These are phyloP conservation scores for Aspergillus melleus DNA, from an alignment of 2,329 filamentous ascomycete species.

Conservation along the genomic window DNA sequence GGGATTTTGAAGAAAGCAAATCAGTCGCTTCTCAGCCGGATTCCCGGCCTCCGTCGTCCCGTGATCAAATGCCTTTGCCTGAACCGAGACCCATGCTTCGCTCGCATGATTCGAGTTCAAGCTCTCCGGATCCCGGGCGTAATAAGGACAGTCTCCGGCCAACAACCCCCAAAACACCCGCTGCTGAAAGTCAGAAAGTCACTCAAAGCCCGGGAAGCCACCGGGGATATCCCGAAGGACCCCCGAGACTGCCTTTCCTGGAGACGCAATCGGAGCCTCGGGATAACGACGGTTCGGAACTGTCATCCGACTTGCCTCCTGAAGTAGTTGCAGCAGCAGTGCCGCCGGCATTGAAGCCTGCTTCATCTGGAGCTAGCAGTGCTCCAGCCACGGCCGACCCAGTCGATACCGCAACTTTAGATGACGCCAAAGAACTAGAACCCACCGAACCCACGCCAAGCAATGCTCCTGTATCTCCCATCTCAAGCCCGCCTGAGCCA, in stretches of 20 bases:
- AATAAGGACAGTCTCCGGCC: slow-evolving; percentile 31
- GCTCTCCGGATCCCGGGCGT: slow-evolving; percentile 19
- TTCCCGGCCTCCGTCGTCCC: slow-evolving; percentile 27
- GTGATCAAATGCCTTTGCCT: slow-evolving; percentile 24
- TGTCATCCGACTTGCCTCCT: slow-evolving; percentile 15
- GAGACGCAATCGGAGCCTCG: slow-evolving; percentile 33
- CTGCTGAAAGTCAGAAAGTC: slow-evolving; percentile 22
- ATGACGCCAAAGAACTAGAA: slow-evolving; percentile 8
- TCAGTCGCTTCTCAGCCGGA: slow-evolving; percentile 22
- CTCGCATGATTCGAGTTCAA: slow-evolving; percentile 18
- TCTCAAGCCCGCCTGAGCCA: slow-evolving; percentile 15
- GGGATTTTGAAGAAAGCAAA: slow-evolving; percentile 20
- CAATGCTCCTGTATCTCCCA: slow-evolving; percentile 10
- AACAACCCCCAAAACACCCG: slow-evolving; percentile 29
- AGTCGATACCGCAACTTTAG: slow-evolving; percentile 5
- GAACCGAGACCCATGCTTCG: slow-evolving; percentile 22
- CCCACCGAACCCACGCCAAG: slow-evolving; percentile 12
- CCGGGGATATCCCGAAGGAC: slow-evolving; percentile 28
- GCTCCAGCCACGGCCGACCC: slow-evolving; percentile 8
- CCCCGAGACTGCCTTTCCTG: slow-evolving; percentile 35
- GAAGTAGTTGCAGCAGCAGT: slow-evolving; percentile 10
- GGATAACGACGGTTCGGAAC: slow-evolving; percentile 28
- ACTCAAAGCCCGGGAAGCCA: slow-evolving; percentile 25
- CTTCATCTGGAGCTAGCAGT: slow-evolving; percentile 16
- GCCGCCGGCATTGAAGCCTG: slow-evolving; percentile 23